phyloP scores from a whole-genome alignment of 1,139 yeast species.

The Debaryomyces coudertii region DNA sequence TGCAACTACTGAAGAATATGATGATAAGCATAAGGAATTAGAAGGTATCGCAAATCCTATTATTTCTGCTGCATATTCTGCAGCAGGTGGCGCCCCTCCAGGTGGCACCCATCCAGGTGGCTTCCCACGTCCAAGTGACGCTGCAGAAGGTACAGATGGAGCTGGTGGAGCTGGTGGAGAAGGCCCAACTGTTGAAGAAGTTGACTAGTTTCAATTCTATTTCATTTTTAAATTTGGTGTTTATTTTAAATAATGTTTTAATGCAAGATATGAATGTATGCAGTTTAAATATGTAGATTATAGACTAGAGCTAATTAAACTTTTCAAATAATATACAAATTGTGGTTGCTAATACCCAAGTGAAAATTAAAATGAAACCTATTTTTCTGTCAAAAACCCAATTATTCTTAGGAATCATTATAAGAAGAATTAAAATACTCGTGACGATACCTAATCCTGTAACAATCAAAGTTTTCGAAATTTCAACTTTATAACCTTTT shows the following conservation, averaged over 20 bases:
- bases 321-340: conserved; percentile 38
- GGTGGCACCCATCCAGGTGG: conserved; percentile 40
- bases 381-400: conserved; percentile 68
- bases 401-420: conserved; percentile 60
- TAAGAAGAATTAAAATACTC: conserved; percentile 55
- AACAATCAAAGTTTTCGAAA: conserved; percentile 46
- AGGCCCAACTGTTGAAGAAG: conserved; percentile 72
- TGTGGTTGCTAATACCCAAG: conserved; percentile 58
- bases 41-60: conserved; percentile 87
- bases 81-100: conserved; percentile 47
- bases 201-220: conserved; percentile 41
- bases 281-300: background rate
- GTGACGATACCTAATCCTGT: conserved; percentile 56
- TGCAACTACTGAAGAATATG: conserved; percentile 78
- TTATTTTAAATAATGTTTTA: conserved; percentile 6
- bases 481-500: conserved; percentile 33
- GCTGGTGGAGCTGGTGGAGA: conserved; percentile 38
- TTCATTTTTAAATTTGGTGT: background rate
- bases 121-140: conserved; percentile 39
- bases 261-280: background rate
- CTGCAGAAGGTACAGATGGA: conserved; percentile 41
- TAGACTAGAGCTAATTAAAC: background rate
- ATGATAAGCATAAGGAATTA: conserved; percentile 84
- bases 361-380: conserved; percentile 54
- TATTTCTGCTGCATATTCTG: conserved; percentile 81